Evolutionary conservation across 179 eudicot genomes (phyloP).

Genomic region (Heliamphora ciliata): DNA sequence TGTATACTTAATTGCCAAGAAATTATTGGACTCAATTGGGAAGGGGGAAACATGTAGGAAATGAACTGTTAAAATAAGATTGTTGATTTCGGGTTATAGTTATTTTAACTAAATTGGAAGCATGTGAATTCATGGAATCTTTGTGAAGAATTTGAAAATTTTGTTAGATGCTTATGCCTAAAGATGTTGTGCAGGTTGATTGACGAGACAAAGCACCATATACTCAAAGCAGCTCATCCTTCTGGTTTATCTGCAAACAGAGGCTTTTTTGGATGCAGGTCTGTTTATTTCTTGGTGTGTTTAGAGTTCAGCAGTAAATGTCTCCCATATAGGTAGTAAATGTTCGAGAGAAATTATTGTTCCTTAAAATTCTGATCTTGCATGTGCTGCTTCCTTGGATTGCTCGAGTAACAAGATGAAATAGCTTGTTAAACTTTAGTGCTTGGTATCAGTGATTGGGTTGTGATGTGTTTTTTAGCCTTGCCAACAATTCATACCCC

Average conservation of each 20-base stretch:
- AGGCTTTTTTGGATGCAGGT: slow-evolving; percentile 99
- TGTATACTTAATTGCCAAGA: too few relatives aligned
- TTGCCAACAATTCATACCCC: too few relatives aligned
- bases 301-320: background rate
- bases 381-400: background rate
- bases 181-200: slow-evolving; percentile 26
- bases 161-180: too few relatives aligned
- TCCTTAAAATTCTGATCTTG: background rate
- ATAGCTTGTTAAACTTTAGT: background rate
- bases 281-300: slow-evolving; percentile 8
- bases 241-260: slow-evolving; percentile 94
- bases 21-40: too few relatives aligned
- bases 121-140: too few relatives aligned
- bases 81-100: too few relatives aligned
- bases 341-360: too few relatives aligned
- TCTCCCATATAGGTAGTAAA: background rate
- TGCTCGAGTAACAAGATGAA: background rate
- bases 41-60: too few relatives aligned
- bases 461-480: too few relatives aligned
- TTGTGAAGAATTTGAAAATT: too few relatives aligned
- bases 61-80: too few relatives aligned
- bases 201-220: slow-evolving; percentile 68
- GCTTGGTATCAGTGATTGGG: background rate
- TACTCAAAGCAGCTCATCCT: slow-evolving; percentile 94
- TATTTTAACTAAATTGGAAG: too few relatives aligned